Evolutionary conservation across 148 eudicot genomes (phyloP).

Genomic region (Rhododendron kiyosumense): DNA sequence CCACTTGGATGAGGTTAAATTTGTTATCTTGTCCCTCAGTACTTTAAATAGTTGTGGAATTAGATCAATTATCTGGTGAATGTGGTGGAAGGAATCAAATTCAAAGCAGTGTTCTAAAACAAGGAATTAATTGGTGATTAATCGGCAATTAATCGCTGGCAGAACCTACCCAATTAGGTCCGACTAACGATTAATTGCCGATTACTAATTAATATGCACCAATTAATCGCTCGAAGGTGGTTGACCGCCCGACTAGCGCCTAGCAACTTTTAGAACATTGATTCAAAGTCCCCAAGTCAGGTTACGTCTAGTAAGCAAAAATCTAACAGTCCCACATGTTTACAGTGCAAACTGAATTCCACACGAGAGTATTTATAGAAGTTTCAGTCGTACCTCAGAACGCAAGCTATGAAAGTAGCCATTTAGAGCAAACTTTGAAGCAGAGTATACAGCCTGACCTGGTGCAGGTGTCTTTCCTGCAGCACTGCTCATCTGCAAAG

Average conservation of each 20-base stretch:
- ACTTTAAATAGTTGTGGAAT: not conserved
- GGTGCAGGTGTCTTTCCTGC: constrained; percentile 95
- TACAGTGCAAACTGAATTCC: not conserved
- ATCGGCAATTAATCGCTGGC: no score
- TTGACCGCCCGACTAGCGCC: no score
- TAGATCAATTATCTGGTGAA: not conserved
- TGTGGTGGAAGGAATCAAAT: not conserved
- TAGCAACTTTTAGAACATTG: no score
- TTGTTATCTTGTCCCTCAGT: not conserved
- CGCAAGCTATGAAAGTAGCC: constrained; percentile 91
- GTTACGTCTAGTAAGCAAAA: not conserved
- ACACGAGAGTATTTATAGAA: not conserved
- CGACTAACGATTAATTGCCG: no score
- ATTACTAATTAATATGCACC: no score
- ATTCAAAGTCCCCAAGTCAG: not conserved
- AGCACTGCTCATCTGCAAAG: constrained; percentile 92
- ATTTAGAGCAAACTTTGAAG: constrained; percentile 83
- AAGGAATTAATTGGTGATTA: no score
- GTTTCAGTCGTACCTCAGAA: constrained; percentile 61
- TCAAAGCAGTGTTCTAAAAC: no score
- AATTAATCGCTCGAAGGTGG: no score
- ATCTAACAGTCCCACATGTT: not conserved
- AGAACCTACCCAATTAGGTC: no score
- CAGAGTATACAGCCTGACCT: constrained; percentile 92
- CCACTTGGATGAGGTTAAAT: not conserved